These are phyloP conservation scores for Botryobasidium botryosum DNA, from an alignment of 768 basidiomycete species.

Conservation along the genomic window DNA sequence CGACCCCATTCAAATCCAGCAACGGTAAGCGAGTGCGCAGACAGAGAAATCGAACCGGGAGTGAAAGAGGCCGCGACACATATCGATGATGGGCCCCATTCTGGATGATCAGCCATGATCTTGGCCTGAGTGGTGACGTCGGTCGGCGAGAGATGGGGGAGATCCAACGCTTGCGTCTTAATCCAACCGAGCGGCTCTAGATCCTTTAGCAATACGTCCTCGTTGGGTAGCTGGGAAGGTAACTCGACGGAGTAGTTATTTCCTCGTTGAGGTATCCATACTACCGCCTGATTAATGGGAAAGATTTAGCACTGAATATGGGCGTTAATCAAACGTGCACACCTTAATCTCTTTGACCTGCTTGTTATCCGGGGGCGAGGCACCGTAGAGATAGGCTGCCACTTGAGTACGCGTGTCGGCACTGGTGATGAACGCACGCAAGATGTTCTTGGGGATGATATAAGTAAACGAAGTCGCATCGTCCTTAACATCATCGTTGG, in stretches of 20 bases:
- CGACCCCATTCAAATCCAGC: slow-evolving; percentile 97
- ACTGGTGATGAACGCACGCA: slow-evolving; percentile 83
- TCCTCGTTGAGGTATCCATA: slow-evolving; percentile 95
- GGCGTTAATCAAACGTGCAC: slow-evolving; percentile 7
- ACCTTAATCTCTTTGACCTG: slow-evolving; percentile 97
- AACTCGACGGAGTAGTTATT: slow-evolving; percentile 90
- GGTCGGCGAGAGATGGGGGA: slow-evolving; percentile 78
- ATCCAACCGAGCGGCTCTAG: slow-evolving; percentile 92
- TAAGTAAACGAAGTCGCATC: slow-evolving; percentile 90
- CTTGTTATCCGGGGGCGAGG: slow-evolving; percentile 86
- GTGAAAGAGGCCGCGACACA: slow-evolving; percentile 93
- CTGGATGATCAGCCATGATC: slow-evolving; percentile 90
- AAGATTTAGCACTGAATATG: slow-evolving; percentile 5
- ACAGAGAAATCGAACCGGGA: slow-evolving; percentile 90
- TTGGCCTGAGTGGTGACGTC: slow-evolving; percentile 92
- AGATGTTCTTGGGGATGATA: slow-evolving; percentile 91
- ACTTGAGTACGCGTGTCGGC: slow-evolving; percentile 94
- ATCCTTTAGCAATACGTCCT: slow-evolving; percentile 89
- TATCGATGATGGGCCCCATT: slow-evolving; percentile 87
- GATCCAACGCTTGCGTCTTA: slow-evolving; percentile 89
- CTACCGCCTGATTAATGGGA: slow-evolving; percentile 40
- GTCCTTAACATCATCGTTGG: slow-evolving; percentile 98
- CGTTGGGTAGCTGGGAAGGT: slow-evolving; percentile 76
- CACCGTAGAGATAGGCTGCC: slow-evolving; percentile 84
- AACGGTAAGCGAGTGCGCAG: slow-evolving; percentile 77